Base-by-base conservation (phyloP, 805 yeast genomes). In the Candida lessepsii region DNA sequence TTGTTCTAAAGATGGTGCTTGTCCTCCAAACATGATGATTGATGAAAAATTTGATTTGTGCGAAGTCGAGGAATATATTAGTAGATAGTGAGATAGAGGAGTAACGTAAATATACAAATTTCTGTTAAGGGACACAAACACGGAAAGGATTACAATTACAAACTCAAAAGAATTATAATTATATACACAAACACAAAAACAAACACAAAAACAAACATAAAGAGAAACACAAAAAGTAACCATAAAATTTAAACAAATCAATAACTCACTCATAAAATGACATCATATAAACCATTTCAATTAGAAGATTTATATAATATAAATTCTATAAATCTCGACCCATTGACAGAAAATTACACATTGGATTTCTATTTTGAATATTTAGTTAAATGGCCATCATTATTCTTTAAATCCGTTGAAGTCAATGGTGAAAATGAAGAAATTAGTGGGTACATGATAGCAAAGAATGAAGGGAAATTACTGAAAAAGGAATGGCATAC, bases 311-410 rank as follows among this genome's bases (percentile, higher is more conserved):
- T 91, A 13, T 82, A 90, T 49, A 69, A 75, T 7, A 53, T 86
- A 37, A 86, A 86, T 53, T 64, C 84, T 3, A 80, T 90, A 35
- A 93, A 93, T 57, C 63, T 93, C 15, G 99, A 93, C 53, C 83
- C 85, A 1, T 71, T 93, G 39, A 93, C 99, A 0, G 99, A 93
- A 54, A 93, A 91, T 65, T 93, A 86, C 66, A 83, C 89, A 32
- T 60, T 86, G 6, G 82, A 80, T 35, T 93, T 89, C 58, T 93
- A 93, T 57, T 73, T 86, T 13, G 87, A 87, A 50, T 93, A 93
- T 54, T 67, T 93, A 40, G 73, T 80, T 7, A 72, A 77, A 38
- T 90, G 97, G 96, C 98, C 99, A 5, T 74, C 88, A 24, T 66
- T 93, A 33, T 84, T 89, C 61, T 91, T 89, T 75, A 84, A 88